A percentile compares a stretch with the other conserved stretches of the same genome.
Conservation (phyloP, 495 filamentous ascomycete genomes). For the Paragyromitra xinjiangensis region DNA sequence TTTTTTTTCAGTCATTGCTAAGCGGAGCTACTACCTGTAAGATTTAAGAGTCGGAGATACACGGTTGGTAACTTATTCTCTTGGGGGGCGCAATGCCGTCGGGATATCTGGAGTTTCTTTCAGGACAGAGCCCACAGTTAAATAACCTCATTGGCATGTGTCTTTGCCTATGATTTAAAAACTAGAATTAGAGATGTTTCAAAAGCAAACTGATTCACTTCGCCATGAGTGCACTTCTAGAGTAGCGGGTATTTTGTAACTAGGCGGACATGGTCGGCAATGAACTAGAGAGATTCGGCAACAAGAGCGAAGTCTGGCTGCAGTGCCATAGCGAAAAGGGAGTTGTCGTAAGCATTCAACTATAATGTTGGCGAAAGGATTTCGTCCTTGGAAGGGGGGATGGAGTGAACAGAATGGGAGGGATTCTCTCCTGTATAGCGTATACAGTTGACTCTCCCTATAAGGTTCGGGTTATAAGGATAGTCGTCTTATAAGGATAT, state of each 20-base stretch:
- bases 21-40: neutral
- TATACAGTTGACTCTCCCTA: too few species aligned
- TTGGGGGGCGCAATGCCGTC: neutral
- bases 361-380: neutral
- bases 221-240: neutral
- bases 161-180: neutral
- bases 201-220: neutral
- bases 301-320: neutral
- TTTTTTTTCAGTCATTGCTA: neutral
- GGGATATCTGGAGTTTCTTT: conserved; percentile 4
- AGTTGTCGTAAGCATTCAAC: neutral
- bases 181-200: neutral
- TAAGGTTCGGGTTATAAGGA: too few species aligned
- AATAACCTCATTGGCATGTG: conserved; percentile 9
- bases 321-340: neutral
- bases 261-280: neutral
- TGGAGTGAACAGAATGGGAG: neutral
- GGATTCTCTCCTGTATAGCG: too few species aligned
- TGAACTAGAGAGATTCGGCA: neutral
- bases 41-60: neutral
- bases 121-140: neutral
- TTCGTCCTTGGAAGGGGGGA: neutral
- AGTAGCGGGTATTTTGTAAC: neutral
- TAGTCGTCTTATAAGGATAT: too few species aligned
- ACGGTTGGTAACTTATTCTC: neutral